Evolutionary conservation across 2,329 filamentous ascomycete species (phyloP).

Genomic region (Fusarium robinianum): DNA sequence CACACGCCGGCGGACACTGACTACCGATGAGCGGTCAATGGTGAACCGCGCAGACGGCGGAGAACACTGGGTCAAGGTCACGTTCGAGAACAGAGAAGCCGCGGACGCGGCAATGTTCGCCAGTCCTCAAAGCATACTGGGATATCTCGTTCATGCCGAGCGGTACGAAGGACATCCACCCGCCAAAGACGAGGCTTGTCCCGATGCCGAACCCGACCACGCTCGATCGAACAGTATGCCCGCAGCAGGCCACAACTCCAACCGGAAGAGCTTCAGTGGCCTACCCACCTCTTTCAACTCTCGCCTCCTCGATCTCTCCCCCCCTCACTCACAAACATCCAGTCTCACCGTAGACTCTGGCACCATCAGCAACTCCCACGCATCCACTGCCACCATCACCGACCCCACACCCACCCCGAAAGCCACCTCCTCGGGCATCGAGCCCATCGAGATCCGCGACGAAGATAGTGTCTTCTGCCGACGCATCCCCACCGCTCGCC

Average conservation of each 20-base stretch:
- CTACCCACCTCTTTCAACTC: slow-evolving; percentile 45
- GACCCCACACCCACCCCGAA: slow-evolving; percentile 33
- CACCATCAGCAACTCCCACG: slow-evolving; percentile 52
- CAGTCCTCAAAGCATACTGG: slow-evolving; percentile 73
- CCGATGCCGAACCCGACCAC: slow-evolving; percentile 50
- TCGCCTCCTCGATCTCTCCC: slow-evolving; percentile 47
- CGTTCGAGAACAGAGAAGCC: slow-evolving; percentile 74
- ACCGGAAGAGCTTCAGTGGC: slow-evolving; percentile 38
- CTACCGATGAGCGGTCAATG: slow-evolving; percentile 73
- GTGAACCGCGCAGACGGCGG: slow-evolving; percentile 83
- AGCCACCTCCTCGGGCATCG: slow-evolving; percentile 30
- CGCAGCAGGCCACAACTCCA: slow-evolving; percentile 32
- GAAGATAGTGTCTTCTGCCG: slow-evolving; percentile 57
- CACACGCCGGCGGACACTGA: slow-evolving; percentile 67
- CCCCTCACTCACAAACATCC: slow-evolving; percentile 53
- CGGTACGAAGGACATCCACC: slow-evolving; percentile 69
- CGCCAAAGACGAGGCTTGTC: slow-evolving; percentile 65
- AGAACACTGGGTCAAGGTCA: slow-evolving; percentile 89
- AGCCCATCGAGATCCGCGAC: slow-evolving; percentile 38
- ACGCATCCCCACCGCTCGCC: slow-evolving; percentile 68
- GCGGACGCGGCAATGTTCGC: slow-evolving; percentile 71
- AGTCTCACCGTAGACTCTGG: slow-evolving; percentile 62
- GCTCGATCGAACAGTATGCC: slow-evolving; percentile 45
- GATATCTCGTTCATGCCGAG: slow-evolving; percentile 72
- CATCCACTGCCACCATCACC: slow-evolving; percentile 53